A percentile compares a stretch with the other conserved stretches of the same genome.
Evolutionary conservation across 2,329 filamentous ascomycete species (phyloP).

Genomic region (Verruconis gallopava): DNA sequence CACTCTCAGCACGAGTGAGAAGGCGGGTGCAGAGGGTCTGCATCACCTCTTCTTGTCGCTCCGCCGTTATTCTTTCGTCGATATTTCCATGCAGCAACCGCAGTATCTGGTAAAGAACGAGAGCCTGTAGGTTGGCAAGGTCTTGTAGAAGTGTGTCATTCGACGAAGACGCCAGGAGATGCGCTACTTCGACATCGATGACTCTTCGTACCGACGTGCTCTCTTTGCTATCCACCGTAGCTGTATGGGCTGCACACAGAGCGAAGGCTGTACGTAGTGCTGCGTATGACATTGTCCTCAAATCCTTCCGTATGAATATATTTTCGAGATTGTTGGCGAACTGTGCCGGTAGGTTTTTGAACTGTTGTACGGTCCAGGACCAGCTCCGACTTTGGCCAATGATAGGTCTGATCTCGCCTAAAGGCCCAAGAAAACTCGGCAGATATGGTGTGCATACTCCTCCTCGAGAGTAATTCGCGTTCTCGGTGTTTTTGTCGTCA

Average conservation of each 20-base stretch:
- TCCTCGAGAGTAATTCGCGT: neutral
- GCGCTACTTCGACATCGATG: neutral
- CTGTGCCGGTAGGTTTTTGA: constrained; percentile 1
- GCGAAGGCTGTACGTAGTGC: constrained; percentile 7
- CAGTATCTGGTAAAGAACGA: constrained; percentile 6
- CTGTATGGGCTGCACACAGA: neutral
- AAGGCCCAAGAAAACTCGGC: constrained; percentile 4
- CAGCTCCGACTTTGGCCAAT: constrained; percentile 4
- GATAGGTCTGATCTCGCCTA: constrained; percentile 8
- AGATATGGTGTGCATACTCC: neutral
- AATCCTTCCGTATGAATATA: constrained; percentile 3
- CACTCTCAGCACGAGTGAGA: constrained; percentile 1
- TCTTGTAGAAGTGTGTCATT: constrained; percentile 1
- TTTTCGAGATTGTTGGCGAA: constrained; percentile 6
- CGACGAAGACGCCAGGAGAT: neutral
- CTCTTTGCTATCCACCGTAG: neutral
- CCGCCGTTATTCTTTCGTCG: constrained; percentile 5
- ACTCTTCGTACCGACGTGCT: neutral
- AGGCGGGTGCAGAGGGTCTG: neutral
- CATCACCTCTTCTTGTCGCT: constrained; percentile 4
- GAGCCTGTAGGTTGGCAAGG: constrained; percentile 5
- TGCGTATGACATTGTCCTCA: neutral
- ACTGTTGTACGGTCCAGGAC: constrained; percentile 5
- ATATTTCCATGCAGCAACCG: constrained; percentile 6
- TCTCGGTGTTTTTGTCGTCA: neutral